Conservation (phyloP, 2,329 filamentous ascomycete species). For the Microdochium bolleyi region DNA sequence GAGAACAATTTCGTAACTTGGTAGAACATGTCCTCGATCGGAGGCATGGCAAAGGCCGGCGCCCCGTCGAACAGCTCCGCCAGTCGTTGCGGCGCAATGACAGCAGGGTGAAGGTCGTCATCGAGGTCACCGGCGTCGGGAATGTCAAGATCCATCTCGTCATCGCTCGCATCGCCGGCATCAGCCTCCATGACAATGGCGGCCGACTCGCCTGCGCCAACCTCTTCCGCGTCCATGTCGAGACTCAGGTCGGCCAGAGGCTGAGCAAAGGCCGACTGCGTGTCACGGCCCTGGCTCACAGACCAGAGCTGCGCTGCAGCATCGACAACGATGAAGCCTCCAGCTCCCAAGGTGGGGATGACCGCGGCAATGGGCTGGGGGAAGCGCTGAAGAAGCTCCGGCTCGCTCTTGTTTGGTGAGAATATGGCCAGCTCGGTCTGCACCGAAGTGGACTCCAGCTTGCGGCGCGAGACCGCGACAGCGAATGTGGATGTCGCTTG, state of each 20-base stretch:
- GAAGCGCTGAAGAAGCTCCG: constrained; percentile 50
- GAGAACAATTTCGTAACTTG: constrained; percentile 60
- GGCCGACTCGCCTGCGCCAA: constrained; percentile 16
- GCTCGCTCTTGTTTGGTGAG: constrained; percentile 47
- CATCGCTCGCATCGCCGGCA: constrained; percentile 28
- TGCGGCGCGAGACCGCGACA: constrained; percentile 37
- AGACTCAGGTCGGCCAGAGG: constrained; percentile 47
- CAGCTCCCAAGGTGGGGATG: constrained; percentile 52
- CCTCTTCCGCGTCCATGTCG: constrained; percentile 21
- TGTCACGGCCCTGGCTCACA: constrained; percentile 49
- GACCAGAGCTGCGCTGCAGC: constrained; percentile 66
- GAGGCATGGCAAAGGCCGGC: constrained; percentile 60
- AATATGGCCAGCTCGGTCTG: constrained; percentile 60
- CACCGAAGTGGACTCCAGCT: constrained; percentile 24
- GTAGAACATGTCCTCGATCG: constrained; percentile 69
- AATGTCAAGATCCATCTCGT: constrained; percentile 36
- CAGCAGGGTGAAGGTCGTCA: constrained; percentile 44
- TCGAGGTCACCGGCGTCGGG: constrained; percentile 39
- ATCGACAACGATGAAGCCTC: constrained; percentile 71
- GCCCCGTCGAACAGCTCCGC: constrained; percentile 63
- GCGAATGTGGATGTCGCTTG: constrained; percentile 56
- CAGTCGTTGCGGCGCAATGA: constrained; percentile 61
- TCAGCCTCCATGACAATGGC: constrained; percentile 29
- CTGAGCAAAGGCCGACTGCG: constrained; percentile 42
- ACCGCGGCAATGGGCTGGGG: constrained; percentile 58